Evolutionary conservation across 331 rosid genomes (phyloP).

Genomic region (Malus hybrid): DNA sequence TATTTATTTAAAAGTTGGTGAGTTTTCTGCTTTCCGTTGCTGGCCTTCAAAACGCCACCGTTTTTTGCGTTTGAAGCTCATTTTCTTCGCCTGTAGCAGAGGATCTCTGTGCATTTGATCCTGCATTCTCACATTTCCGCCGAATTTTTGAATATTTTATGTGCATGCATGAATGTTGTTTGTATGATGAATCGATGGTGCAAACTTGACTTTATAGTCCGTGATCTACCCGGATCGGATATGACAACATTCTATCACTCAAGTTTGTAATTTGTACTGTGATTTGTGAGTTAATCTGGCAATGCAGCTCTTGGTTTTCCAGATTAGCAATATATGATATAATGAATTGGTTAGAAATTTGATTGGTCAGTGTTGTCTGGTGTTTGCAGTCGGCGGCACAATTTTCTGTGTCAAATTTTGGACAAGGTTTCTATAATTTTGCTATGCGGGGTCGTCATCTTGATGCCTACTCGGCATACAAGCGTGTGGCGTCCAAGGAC

Average conservation of each 20-base stretch:
- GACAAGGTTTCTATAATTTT: slow-evolving; percentile 26
- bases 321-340: not conserved
- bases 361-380: not conserved
- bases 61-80: not conserved
- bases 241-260: not conserved
- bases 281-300: not conserved
- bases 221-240: not conserved
- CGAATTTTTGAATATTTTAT: not conserved
- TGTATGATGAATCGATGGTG: not conserved
- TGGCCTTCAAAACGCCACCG: not conserved
- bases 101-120: not conserved
- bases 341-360: not conserved
- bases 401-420: slow-evolving; percentile 11
- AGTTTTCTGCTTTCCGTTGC: slow-evolving; percentile 5
- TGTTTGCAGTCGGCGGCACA: slow-evolving; percentile 25
- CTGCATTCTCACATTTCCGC: not conserved
- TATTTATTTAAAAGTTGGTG: slow-evolving; percentile 9
- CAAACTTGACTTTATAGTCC: not conserved
- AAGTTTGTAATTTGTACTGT: not conserved
- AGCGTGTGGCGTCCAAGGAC: slow-evolving; percentile 52
- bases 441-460: slow-evolving; percentile 64
- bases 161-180: not conserved
- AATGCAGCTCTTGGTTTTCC: not conserved
- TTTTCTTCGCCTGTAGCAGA: not conserved
- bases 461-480: slow-evolving; percentile 19